Evolutionary conservation across 1,139 yeast genomes (phyloP), one percentile per base, ranked within the genome.

Genomic region (Geotrichum carabidarum): DNA sequence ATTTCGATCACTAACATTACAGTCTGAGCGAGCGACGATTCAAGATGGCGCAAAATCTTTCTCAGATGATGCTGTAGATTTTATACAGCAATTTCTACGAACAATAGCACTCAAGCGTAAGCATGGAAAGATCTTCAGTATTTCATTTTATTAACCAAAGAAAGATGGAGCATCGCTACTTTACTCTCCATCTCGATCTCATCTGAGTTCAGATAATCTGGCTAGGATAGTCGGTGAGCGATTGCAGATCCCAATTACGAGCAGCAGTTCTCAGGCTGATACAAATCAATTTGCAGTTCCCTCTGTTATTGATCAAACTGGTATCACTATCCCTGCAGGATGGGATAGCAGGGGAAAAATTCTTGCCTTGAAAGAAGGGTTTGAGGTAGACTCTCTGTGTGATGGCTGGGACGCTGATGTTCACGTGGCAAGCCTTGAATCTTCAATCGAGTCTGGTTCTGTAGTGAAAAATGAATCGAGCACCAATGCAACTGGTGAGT

Each of bases 71-170:
- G 56, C 59, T 0, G 51, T 76, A 34, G 83, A 79, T 55, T 72
- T 64, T 53, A 63, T 75, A 2, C 89, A 85, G 63, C 86, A 84
- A 61, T 63, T 74, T 45, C 60, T 83, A 34, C 73, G 95, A 41
- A 68, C 76, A 8, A 58, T 82, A 0, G 72, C 80, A 11, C 63
- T 81, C 50, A 70, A 74, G 38, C 78, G 51, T 47, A 43, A 35
- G 54, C 15, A 4, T 32, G 27, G n/a, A 3, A 40, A 1, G 31
- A 12, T 14, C 35, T 11, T 18, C 4, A 27, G 17, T 34, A 41
- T 11, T 22, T 12, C 1, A 30, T 4, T 27, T 27, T 45, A 7
- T 30, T 30, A 1, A 30, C 11, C 15, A 15, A 11, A 6, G 18
- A 22, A 22, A 51, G 54, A 78, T 61, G 78, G 71, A 4, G 71